Evolutionary conservation across 2,329 filamentous ascomycete genomes (phyloP).

Genomic region (Penicillium sp.): DNA sequence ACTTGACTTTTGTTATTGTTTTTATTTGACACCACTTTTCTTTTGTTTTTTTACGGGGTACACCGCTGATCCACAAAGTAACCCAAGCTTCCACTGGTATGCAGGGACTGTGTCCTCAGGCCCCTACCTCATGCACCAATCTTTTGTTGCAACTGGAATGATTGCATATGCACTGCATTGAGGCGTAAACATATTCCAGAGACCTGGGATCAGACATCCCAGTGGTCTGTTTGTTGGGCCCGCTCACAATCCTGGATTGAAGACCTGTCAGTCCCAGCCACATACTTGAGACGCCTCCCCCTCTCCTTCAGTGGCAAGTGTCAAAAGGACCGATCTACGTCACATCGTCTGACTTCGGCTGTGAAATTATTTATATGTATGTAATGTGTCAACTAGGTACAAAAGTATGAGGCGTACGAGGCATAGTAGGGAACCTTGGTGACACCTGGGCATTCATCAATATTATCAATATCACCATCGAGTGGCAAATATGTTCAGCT

Average conservation of each 20-base stretch:
- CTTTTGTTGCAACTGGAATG: slow-evolving; percentile 8
- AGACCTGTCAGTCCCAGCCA: slow-evolving; percentile 10
- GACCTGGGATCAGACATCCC: slow-evolving; percentile 6
- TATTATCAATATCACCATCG: slow-evolving; percentile 5
- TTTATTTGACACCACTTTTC: background rate
- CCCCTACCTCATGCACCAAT: slow-evolving; percentile 2
- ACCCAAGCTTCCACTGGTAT: slow-evolving; percentile 18
- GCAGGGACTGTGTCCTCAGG: slow-evolving; percentile 17
- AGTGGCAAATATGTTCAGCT: slow-evolving; percentile 2
- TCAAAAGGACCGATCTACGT: slow-evolving; percentile 12
- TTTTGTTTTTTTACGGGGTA: slow-evolving; percentile 2
- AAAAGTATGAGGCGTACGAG: background rate
- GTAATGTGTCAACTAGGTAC: slow-evolving; percentile 1
- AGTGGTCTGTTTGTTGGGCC: slow-evolving; percentile 1
- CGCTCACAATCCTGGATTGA: slow-evolving; percentile 6
- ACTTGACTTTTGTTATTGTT: background rate
- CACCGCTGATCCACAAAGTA: slow-evolving; percentile 7
- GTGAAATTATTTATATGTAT: slow-evolving; percentile 8
- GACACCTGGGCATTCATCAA: slow-evolving; percentile 1
- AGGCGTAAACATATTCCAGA: slow-evolving; percentile 10
- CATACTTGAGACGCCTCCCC: background rate
- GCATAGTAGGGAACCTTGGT: background rate
- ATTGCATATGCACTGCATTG: slow-evolving; percentile 6
- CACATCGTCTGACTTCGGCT: slow-evolving; percentile 18
- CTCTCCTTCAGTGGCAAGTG: slow-evolving; percentile 5